Evolutionary conservation across 805 yeast genomes (phyloP).

Genomic region (Ogataea methylovora): DNA sequence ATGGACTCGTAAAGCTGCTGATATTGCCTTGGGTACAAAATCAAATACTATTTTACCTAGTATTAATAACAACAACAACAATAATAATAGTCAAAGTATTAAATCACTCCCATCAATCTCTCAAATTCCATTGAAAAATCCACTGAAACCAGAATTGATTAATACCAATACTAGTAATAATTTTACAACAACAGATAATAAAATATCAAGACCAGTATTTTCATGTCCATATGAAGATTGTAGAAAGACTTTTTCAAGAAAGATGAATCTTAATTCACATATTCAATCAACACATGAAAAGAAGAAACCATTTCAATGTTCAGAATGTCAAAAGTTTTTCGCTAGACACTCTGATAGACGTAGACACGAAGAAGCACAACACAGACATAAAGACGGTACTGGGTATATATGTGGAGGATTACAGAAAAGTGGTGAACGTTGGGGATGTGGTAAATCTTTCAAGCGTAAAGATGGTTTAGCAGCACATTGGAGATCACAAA

Average conservation of each 20-base stretch:
- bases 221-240: conserved; percentile 21
- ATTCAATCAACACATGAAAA: conserved; percentile 26
- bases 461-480: conserved; percentile 27
- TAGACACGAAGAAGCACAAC: conserved; percentile 27
- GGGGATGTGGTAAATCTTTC: conserved; percentile 30
- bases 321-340: conserved; percentile 20
- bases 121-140: neutral
- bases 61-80: neutral
- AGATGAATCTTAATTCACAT: conserved; percentile 26
- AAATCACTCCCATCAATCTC: neutral
- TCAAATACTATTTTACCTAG: neutral
- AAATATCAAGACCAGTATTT: conserved; percentile 10
- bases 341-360: conserved; percentile 28
- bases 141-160: neutral
- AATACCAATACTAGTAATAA: neutral
- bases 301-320: conserved; percentile 24
- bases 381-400: conserved; percentile 9
- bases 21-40: conserved; percentile 13
- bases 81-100: neutral
- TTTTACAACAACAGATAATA: neutral
- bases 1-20: conserved; percentile 20
- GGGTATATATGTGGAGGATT: conserved; percentile 24
- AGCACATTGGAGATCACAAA: conserved; percentile 29
- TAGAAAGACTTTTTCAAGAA: conserved; percentile 23
- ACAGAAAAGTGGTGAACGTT: conserved; percentile 18